Base-by-base conservation (phyloP, 2,329 filamentous ascomycete species). In the Cytospora schulzeri region DNA sequence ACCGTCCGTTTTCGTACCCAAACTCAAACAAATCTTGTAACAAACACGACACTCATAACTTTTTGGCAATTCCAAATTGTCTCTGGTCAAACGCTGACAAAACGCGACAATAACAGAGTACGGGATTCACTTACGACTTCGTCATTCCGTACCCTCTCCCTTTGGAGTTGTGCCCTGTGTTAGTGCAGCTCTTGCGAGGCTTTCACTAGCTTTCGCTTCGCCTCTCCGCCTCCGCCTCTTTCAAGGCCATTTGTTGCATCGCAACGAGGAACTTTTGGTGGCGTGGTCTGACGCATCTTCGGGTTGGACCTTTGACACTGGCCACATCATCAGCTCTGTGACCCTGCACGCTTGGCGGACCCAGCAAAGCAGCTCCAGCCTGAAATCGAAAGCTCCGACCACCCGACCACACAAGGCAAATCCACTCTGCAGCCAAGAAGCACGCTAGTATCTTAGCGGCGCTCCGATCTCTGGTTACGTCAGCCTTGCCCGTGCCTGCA, bases 191-290 rank as follows among this genome's bases (percentile, higher is more conserved):
- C 69, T n/a, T 68, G 68, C 72, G 75, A 77, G 74, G 71, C 75
- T 77, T 76, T 83, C 67, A 75, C 73, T 84, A 83, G 81, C 77
- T 76, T 77, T 84, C 80, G 80, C 73, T 56, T 35, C 35, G 50
- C 61, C 52, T 57, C 56, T 48, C 59, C 60, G 22, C 53, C 22
- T 51, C 22, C 24, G 45, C 52, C 24, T 62, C 52, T 22, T 29
- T 45, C n/a, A 24, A 38, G 53, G 41, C 33, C 38, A 38, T 35
- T 38, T 62, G n/a, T 51, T 41, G 48, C n/a, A 35, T 56, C 52
- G 59, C 59, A 28, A 48, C 50, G 45, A 64, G 33, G 41, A 38
- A 31, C 24, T 45, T 59, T 31, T 35, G 50, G 48, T 51, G 60
- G 35, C 57, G 61, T 62, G 62, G 57, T 60, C 51, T 57, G 64